Conservation (phyloP, 805 yeast genomes). For the Myxozyma vanderwaltii region DNA sequence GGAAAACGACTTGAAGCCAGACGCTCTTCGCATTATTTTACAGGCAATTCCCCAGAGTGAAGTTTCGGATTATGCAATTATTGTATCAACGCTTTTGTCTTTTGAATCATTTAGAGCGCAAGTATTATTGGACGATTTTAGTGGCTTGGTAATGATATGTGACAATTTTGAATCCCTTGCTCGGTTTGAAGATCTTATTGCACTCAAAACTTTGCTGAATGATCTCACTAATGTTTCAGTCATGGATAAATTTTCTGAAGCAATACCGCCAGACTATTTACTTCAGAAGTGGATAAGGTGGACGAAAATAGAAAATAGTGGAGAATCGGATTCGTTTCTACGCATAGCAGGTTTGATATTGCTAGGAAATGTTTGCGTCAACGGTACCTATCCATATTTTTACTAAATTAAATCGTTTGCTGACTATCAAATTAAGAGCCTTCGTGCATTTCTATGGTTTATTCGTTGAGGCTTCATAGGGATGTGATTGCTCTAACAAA, state of each 20-base stretch:
- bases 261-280: background rate
- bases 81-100: constrained; percentile 3
- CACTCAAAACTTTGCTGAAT: background rate
- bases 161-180: constrained; percentile 1
- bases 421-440: background rate
- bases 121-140: background rate
- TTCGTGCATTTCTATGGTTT: constrained; percentile 2
- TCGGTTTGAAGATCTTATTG: background rate
- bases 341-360: constrained; percentile 10
- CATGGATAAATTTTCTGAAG: background rate
- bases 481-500: background rate
- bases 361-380: constrained; percentile 17
- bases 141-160: constrained; percentile 1
- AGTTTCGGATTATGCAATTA: constrained; percentile 1
- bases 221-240: constrained; percentile 4
- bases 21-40: background rate
- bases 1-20: background rate
- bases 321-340: background rate
- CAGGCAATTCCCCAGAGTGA: background rate
- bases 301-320: background rate
- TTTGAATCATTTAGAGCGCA: background rate
- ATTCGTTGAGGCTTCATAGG: background rate
- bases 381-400: background rate
- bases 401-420: background rate
- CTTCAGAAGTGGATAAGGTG: constrained; percentile 8